phyloP scores from a whole-genome alignment of 257 asterid genomes.

The Thymus mandschuricus region DNA sequence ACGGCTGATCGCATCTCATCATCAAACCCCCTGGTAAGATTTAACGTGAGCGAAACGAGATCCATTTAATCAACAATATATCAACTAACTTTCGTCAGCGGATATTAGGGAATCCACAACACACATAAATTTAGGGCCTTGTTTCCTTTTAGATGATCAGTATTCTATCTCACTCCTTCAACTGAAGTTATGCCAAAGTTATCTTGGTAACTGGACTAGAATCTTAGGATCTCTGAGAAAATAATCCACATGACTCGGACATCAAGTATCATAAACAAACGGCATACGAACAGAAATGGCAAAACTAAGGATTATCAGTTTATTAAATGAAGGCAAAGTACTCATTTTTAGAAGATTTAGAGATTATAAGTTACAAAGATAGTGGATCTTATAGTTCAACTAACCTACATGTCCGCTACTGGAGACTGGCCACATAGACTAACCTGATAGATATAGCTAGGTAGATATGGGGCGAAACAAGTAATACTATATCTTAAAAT shows the following conservation, averaged over 20 bases:
- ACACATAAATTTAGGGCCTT: not conserved
- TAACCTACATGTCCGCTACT: not conserved
- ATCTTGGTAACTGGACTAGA: not conserved
- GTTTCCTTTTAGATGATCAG: not conserved
- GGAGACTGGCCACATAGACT: not conserved
- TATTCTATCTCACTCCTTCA: constrained; percentile 7
- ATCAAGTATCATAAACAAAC: not conserved
- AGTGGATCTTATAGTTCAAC: too few species aligned
- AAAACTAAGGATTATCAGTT: not conserved
- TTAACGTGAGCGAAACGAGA: constrained; percentile 13
- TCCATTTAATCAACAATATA: constrained; percentile 11
- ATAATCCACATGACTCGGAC: not conserved
- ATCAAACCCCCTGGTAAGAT: constrained; percentile 86
- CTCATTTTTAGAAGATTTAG: not conserved
- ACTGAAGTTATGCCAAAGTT: not conserved
- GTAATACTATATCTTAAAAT: not conserved
- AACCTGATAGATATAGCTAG: not conserved
- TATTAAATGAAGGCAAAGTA: not conserved
- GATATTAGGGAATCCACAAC: constrained; percentile 6
- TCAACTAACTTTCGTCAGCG: constrained; percentile 1
- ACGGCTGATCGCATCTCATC: constrained; percentile 93
- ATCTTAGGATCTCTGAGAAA: not conserved
- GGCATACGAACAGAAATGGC: not conserved
- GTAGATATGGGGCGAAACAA: not conserved
- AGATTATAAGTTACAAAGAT: not conserved